Conservation (phyloP, 768 basidiomycete species). For the Suillus bovinus region DNA sequence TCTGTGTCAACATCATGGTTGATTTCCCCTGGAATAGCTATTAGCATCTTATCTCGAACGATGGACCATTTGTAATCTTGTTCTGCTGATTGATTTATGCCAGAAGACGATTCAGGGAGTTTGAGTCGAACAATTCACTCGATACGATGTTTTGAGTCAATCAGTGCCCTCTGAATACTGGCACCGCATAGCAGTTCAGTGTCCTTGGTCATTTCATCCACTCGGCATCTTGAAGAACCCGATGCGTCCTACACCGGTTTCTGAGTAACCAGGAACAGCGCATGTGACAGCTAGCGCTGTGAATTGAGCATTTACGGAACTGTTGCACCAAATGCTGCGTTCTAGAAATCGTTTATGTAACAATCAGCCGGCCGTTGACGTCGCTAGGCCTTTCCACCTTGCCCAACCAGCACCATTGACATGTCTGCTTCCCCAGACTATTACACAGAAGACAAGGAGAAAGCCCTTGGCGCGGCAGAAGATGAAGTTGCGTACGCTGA, state of each 20-base stretch:
- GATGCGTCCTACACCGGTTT: no score
- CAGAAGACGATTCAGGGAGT: not conserved
- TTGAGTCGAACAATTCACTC: not conserved
- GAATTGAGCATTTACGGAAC: no score
- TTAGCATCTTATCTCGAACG: not conserved
- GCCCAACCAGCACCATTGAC: not conserved
- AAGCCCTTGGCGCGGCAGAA: constrained; percentile 6
- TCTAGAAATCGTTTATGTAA: not conserved
- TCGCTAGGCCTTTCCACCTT: not conserved
- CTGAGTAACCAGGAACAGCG: no score
- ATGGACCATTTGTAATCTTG: not conserved
- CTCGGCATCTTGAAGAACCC: no score
- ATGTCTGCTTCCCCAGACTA: not conserved
- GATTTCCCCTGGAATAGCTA: not conserved
- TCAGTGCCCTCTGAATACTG: not conserved
- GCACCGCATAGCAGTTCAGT: no score
- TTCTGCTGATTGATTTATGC: not conserved
- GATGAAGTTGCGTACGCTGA: constrained; percentile 15
- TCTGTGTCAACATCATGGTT: not conserved
- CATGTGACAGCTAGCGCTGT: no score
- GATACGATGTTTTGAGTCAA: not conserved
- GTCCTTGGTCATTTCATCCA: no score
- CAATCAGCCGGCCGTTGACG: not conserved
- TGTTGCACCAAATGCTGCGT: not conserved
- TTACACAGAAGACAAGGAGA: constrained; percentile 23